Percentiles rank a stretch among this genome's conserved stretches.
Conservation (phyloP, 2,329 filamentous ascomycete species). For the Alternaria arborescens region DNA sequence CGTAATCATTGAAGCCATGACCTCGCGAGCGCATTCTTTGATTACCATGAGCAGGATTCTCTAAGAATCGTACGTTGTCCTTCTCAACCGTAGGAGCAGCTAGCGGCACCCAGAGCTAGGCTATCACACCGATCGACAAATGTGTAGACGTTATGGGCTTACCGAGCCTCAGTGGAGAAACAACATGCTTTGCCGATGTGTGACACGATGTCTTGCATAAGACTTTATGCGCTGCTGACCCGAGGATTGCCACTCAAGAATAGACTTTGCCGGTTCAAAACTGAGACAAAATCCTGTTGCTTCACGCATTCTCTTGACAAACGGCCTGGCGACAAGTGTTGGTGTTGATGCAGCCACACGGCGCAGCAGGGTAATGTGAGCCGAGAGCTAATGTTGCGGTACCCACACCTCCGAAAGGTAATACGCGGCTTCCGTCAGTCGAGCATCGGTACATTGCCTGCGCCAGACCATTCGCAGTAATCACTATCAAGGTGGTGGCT, state of each 20-base stretch:
- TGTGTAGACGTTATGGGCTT: not conserved
- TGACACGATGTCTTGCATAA: constrained; percentile 18
- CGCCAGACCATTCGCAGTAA: constrained; percentile 17
- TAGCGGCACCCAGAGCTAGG: constrained; percentile 4
- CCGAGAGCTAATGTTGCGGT: constrained; percentile 10
- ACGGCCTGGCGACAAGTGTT: constrained; percentile 9
- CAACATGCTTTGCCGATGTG: constrained; percentile 12
- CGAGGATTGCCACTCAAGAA: constrained; percentile 5
- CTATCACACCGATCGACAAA: constrained; percentile 7
- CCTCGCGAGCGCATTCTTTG: not conserved
- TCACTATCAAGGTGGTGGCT: constrained; percentile 14
- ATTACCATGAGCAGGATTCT: not conserved
- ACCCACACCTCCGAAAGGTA: constrained; percentile 9
- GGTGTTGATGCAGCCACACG: constrained; percentile 18
- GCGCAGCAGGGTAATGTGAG: constrained; percentile 16
- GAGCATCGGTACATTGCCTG: constrained; percentile 22
- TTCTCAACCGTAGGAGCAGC: constrained; percentile 1
- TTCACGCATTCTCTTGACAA: constrained; percentile 4
- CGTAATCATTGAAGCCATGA: not conserved
- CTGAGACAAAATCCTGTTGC: constrained; percentile 1
- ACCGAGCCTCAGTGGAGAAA: constrained; percentile 12
- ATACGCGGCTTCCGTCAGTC: constrained; percentile 20
- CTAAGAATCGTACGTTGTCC: not conserved
- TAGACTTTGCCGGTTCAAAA: not conserved
- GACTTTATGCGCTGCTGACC: constrained; percentile 9